Evolutionary conservation across 1,284 basidiomycete species (phyloP), one percentile per base, ranked within the genome.

Genomic region (Clitocybe nebularis): DNA sequence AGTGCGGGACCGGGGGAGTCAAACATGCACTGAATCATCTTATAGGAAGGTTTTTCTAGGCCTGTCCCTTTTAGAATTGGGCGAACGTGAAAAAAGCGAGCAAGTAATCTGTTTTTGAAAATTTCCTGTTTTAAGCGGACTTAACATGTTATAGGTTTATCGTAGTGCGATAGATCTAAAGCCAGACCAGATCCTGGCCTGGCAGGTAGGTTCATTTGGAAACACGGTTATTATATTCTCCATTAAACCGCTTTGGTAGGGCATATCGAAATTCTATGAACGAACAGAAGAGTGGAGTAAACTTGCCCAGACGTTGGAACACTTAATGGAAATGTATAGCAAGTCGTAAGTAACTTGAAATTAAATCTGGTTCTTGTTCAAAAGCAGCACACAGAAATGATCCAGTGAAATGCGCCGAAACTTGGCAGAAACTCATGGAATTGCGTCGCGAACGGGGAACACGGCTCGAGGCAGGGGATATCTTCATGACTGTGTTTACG

Each of bases 41-140:
- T 5, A 25, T 56, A 95, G 92, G 5, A 77, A 88, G 56, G 84
- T 93, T 5, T 94, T 91, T 58, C 73, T 91, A 16, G 93, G 83
- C 1, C 63, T 93, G 9, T 80, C 93, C 0, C 69, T 78, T 10
- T 69, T 87, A 5, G 89, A 93, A 57, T 67, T 93, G 2, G 78
- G 79, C 19, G 75, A 87, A 40, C 60, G 68, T 19, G 77, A 83
- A 22, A 70, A 83, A 58, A 87, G 91, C 65, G 91, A 94, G 71
- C 80, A 88, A 78, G 89, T 93, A 74, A 81, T 67, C 50, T 50
- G 37, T 36, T 17, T 46, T 35, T 36, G 13, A 16, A 6, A 9
- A 41, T 43, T 21, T 37, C 24, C 43, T 26, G 13, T 40, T 10
- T 6, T 13, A 13, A 39, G 16, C 26, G 35, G 20, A 44, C 36